A percentile compares a stretch with the other conserved stretches of the same genome.
These are phyloP conservation scores for Schizosaccharomyces cryophilus DNA, from an alignment of 805 yeast species.

Conservation along the genomic window DNA sequence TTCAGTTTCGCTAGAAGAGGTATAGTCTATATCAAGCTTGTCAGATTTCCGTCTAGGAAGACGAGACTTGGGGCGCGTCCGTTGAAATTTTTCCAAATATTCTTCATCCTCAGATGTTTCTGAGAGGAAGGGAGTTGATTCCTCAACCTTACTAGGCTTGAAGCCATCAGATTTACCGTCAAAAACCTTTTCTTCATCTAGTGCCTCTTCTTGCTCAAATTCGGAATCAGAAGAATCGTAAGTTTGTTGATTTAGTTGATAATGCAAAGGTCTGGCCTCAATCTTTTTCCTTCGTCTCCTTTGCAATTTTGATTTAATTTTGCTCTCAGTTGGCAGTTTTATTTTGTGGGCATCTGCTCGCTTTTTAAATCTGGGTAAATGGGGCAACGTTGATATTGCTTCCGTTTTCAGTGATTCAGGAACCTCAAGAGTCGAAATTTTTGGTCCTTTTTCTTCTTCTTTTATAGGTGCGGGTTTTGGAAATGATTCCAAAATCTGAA, in stretches of 20 bases:
- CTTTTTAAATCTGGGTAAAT: background rate
- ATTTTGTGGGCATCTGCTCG: background rate
- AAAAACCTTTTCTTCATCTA: background rate
- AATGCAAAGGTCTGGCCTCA: background rate
- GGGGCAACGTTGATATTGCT: background rate
- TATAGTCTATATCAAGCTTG: background rate
- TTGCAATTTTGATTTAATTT: background rate
- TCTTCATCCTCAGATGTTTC: background rate
- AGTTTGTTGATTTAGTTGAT: background rate
- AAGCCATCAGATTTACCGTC: background rate
- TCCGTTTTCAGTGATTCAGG: background rate
- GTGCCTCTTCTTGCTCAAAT: background rate
- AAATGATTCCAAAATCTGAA: constrained; percentile 19
- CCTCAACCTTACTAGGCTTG: background rate
- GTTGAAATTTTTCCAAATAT: background rate
- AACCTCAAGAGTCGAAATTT: background rate
- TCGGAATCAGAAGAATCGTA: background rate
- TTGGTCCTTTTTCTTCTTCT: background rate
- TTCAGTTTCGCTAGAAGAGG: background rate
- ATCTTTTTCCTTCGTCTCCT: background rate
- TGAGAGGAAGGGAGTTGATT: background rate
- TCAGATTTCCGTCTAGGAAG: background rate
- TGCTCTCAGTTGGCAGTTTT: background rate
- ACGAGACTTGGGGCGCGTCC: background rate
- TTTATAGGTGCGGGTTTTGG: background rate